A percentile compares a stretch with the other conserved stretches of the same genome.
Conservation (phyloP, 495 filamentous ascomycete species). For the Cetradonia linearis region DNA sequence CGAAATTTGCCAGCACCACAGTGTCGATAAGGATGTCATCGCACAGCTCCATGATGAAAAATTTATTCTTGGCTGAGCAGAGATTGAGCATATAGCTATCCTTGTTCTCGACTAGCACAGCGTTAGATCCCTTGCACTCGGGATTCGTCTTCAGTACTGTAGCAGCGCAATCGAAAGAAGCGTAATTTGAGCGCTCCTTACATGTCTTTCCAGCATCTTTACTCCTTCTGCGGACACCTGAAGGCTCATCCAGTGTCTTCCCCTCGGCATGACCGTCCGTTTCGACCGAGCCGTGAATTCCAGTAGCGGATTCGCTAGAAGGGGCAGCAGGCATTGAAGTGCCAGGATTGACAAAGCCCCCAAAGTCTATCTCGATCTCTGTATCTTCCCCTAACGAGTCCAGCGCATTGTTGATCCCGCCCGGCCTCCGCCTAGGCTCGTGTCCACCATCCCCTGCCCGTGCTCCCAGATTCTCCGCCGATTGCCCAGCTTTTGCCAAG, state of each 20-base stretch:
- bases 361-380: slow-evolving; percentile 87
- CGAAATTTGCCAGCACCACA: slow-evolving; percentile 90
- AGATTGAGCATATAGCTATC: slow-evolving; percentile 97
- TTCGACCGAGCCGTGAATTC: slow-evolving; percentile 21
- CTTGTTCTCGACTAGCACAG: slow-evolving; percentile 90
- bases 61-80: slow-evolving; percentile 80
- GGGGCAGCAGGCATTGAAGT: slow-evolving; percentile 29
- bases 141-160: slow-evolving; percentile 84
- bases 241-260: slow-evolving; percentile 31
- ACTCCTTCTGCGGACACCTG: slow-evolving; percentile 45
- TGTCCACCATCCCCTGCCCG: slow-evolving; percentile 32
- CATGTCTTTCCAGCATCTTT: slow-evolving; percentile 93
- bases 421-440: slow-evolving; percentile 39
- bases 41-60: slow-evolving; percentile 79
- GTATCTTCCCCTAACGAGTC: slow-evolving; percentile 76
- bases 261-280: slow-evolving; percentile 27
- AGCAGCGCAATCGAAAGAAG: slow-evolving; percentile 92
- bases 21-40: slow-evolving; percentile 96
- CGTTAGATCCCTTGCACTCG: slow-evolving; percentile 70
- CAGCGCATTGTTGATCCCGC: slow-evolving; percentile 51
- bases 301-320: slow-evolving; percentile 27
- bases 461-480: slow-evolving; percentile 59
- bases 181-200: slow-evolving; percentile 92
- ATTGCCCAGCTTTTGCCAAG: slow-evolving; percentile 75
- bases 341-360: slow-evolving; percentile 46